Percentiles rank a stretch among this genome's conserved stretches.
phyloP scores from a whole-genome alignment of 139 green algal species.

The Chlamydomonas eustigma region DNA sequence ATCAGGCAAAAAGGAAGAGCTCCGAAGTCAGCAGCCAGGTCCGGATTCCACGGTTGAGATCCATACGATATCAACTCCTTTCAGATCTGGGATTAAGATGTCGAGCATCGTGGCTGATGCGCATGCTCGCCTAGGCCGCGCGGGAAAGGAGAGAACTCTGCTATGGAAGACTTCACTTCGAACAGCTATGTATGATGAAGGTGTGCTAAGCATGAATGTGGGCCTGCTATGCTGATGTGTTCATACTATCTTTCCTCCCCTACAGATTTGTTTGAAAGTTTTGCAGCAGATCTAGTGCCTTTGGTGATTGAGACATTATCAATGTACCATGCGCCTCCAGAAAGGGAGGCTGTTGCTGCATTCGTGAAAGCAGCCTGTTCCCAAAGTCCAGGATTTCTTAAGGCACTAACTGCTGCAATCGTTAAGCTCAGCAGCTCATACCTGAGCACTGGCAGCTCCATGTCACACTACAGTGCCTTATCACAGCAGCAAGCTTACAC shows the following conservation, averaged over 20 bases:
- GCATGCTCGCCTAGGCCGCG: slow-evolving; percentile 15
- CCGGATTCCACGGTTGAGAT: too few species aligned
- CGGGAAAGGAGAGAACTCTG: slow-evolving; percentile 21
- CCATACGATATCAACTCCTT: too few species aligned
- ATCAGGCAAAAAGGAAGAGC: too few species aligned
- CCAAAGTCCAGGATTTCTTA: background rate
- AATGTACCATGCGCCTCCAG: slow-evolving; percentile 18
- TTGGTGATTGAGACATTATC: slow-evolving; percentile 30
- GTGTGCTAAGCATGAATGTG: background rate
- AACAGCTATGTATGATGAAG: slow-evolving; percentile 32
- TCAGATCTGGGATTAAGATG: too few species aligned
- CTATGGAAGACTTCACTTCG: slow-evolving; percentile 34
- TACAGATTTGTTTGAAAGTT: slow-evolving; percentile 52
- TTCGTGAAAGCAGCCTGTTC: background rate
- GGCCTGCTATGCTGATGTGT: background rate
- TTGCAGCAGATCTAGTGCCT: slow-evolving; percentile 38
- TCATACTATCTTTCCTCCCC: background rate
- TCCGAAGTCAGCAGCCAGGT: too few species aligned
- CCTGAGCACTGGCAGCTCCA: too few species aligned
- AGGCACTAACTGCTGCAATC: background rate
- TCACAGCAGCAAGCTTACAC: slow-evolving; percentile 24
- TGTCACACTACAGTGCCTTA: too few species aligned
- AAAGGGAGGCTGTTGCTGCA: slow-evolving; percentile 15
- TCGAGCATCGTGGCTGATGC: slow-evolving; percentile 12
- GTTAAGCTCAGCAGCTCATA: background rate